phyloP scores from a whole-genome alignment of 1,139 yeast genomes.

The Sugiyamaella japonica region DNA sequence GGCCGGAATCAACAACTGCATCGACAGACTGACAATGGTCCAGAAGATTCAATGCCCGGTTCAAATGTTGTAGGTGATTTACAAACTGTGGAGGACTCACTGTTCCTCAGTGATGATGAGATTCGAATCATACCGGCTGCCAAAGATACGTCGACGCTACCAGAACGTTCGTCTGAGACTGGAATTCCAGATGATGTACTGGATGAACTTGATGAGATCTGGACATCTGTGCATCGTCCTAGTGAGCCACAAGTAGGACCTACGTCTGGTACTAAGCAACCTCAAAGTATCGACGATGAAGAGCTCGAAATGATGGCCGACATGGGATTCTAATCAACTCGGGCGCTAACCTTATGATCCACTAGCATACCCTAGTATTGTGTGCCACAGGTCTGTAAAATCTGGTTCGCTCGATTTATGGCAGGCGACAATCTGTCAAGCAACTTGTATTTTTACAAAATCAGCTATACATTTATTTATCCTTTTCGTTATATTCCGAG shows the following conservation, averaged over 20 bases:
- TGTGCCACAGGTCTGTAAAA: too few species aligned
- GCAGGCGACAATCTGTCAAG: too few species aligned
- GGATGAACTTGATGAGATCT: slow-evolving; percentile 10
- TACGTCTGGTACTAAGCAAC: not conserved
- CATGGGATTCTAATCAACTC: slow-evolving; percentile 11
- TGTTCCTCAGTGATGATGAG: slow-evolving; percentile 14
- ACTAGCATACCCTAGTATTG: too few species aligned
- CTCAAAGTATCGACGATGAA: slow-evolving; percentile 1
- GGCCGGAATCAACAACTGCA: not conserved
- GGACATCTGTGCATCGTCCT: slow-evolving; percentile 4
- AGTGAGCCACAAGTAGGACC: not conserved
- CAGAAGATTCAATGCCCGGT: not conserved
- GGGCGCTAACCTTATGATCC: too few species aligned
- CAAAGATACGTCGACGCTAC: not conserved
- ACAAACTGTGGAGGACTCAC: not conserved
- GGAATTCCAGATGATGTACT: not conserved
- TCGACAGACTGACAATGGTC: not conserved
- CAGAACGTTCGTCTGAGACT: not conserved
- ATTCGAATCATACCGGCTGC: not conserved
- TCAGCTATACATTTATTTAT: not conserved
- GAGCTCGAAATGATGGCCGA: slow-evolving; percentile 9
- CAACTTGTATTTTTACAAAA: not conserved
- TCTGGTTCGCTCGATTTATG: too few species aligned
- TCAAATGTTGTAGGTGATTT: not conserved
- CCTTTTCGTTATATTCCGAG: slow-evolving; percentile 6